phyloP scores from a whole-genome alignment of 768 basidiomycete species.

The Peribolospora kevripleyi region DNA sequence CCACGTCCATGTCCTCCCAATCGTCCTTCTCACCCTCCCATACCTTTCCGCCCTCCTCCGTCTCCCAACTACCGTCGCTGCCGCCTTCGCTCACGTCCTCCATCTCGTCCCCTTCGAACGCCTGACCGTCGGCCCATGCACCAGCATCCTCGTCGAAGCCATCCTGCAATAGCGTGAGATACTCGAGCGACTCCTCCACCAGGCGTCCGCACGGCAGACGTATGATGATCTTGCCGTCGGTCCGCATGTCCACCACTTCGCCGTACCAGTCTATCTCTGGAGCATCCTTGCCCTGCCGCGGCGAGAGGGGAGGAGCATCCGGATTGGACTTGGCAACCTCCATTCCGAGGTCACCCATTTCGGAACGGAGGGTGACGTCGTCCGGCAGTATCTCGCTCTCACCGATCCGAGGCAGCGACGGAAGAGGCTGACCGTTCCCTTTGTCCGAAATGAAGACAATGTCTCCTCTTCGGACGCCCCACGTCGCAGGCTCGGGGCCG shows the following conservation, averaged over 20 bases:
- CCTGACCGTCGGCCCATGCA: conserved; percentile 27
- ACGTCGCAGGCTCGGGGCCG: conserved; percentile 26
- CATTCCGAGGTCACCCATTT: not conserved
- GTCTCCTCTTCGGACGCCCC: conserved; percentile 63
- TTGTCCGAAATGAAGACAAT: conserved; percentile 53
- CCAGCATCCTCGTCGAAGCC: conserved; percentile 46
- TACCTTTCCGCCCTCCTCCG: conserved; percentile 2
- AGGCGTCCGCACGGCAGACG: conserved; percentile 28
- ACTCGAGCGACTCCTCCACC: conserved; percentile 34
- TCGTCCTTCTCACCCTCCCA: conserved; percentile 1
- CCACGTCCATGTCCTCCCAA: conserved; percentile 3
- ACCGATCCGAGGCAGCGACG: conserved; percentile 59
- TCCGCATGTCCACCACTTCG: conserved; percentile 34
- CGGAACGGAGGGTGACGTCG: not conserved
- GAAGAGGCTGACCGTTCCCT: conserved; percentile 43
- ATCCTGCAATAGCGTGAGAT: conserved; percentile 53
- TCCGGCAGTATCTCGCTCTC: conserved; percentile 43
- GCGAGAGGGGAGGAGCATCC: not conserved
- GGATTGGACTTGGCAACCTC: not conserved
- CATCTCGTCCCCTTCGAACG: conserved; percentile 14
- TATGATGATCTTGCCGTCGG: conserved; percentile 28
- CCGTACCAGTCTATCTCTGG: conserved; percentile 49
- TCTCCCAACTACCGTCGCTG: conserved; percentile 9
- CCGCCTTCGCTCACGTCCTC: not conserved
- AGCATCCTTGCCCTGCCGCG: conserved; percentile 16